phyloP scores from a whole-genome alignment of 2,329 filamentous ascomycete species.

The Colletotrichum tropicicola region DNA sequence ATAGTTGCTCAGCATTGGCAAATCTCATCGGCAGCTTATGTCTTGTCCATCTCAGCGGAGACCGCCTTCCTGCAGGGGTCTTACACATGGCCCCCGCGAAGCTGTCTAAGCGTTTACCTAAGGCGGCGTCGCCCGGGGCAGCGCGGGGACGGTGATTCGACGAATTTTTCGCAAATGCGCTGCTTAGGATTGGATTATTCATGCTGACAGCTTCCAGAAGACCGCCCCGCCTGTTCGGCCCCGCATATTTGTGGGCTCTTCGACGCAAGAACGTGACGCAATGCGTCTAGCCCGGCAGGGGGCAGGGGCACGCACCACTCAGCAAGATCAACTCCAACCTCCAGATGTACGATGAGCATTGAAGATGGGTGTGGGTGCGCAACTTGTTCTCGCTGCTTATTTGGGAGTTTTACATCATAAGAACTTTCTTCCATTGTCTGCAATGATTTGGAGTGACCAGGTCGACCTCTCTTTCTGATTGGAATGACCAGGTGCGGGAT shows the following conservation, averaged over 20 bases:
- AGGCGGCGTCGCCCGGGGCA: neutral
- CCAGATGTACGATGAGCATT: neutral
- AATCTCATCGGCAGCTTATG: constrained; percentile 18
- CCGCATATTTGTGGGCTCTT: neutral
- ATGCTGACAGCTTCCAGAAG: constrained; percentile 28
- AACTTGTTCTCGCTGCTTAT: too few species aligned
- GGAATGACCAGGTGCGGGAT: too few species aligned
- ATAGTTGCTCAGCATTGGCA: constrained; percentile 32
- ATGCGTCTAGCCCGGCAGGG: neutral
- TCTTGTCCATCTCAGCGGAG: neutral
- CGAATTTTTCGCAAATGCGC: neutral
- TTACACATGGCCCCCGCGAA: constrained; percentile 24
- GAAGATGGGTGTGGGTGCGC: neutral
- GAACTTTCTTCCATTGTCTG: too few species aligned
- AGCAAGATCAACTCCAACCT: neutral
- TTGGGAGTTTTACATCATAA: too few species aligned
- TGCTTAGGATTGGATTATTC: constrained; percentile 32
- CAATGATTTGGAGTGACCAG: too few species aligned
- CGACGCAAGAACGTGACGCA: neutral
- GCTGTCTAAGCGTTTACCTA: constrained; percentile 25
- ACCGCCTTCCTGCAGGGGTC: constrained; percentile 6
- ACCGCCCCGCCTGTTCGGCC: neutral
- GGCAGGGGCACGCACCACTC: too few species aligned
- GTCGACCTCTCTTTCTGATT: too few species aligned
- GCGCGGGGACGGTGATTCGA: constrained; percentile 8